Evolutionary conservation across 1,139 yeast genomes (phyloP), one percentile per base, ranked within the genome.

Genomic region (Nakaseomyces sp.): DNA sequence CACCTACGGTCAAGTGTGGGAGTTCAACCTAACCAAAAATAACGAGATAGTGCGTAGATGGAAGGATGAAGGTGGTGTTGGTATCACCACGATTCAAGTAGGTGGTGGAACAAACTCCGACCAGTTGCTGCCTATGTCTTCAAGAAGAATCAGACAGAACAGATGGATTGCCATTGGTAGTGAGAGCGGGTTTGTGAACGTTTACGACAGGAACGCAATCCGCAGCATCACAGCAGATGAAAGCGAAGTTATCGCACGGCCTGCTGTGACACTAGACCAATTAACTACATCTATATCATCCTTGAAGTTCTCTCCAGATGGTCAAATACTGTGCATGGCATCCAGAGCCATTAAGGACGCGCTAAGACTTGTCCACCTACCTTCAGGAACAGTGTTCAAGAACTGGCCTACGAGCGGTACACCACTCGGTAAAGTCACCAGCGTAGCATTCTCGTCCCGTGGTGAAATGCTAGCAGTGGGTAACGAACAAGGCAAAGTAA

Each of bases 391-490:
- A 10, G 95, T 86, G 3, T 93, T 80, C 65, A 73, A 80, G 45
- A 93, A 93, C 69, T 93, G 98, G 98, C 99, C 99, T 17, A 91
- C 97, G 2, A 80, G 91, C 46, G 91, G 88, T 7, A 89, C 99
- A 0, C 98, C 98, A 3, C 73, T 93, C 52, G 99, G 98, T 20
- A 79, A 81, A 53, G 96, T 93, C 36, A 86, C 96, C 1, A 68
- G 82, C n/a, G 81, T 79, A 3, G 75, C 79, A 9, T 89, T 89
- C 63, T 79, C 94, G 22, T 89, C 95, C 22, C 79, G 79, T 50
- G 78, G 81, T 46, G 91, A 87, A 63, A 78, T 88, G 80, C 65
- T 91, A 48, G 87, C 91, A 15, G 76, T 88, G 1, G 98, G 96
- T 49, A 91, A 89, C 57, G 95, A 87, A 57, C 84, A 78, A 24